These are phyloP conservation scores for Juncus effusus DNA, from an alignment of 176 grass and related monocot species.

Conservation along the genomic window DNA sequence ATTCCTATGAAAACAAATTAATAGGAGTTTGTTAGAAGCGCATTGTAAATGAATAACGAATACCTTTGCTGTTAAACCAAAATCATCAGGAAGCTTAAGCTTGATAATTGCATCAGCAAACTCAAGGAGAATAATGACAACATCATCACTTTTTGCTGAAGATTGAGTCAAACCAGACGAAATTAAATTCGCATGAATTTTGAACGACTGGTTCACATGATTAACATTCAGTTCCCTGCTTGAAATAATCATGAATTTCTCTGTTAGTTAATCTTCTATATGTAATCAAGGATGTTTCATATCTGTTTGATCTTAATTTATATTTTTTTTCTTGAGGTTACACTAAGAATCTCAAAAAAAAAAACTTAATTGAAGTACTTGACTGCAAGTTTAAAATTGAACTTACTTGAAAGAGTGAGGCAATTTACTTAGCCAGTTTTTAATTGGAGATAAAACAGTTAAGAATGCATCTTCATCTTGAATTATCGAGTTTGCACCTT, in stretches of 20 bases:
- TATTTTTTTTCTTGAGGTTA: background rate
- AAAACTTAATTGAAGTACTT: constrained; percentile 1
- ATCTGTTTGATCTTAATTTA: background rate
- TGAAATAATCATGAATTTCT: constrained; percentile 15
- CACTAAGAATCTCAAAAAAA: background rate
- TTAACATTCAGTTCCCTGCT: constrained; percentile 67
- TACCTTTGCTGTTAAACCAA: constrained; percentile 66
- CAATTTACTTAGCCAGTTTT: constrained; percentile 52
- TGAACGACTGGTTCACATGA: constrained; percentile 61
- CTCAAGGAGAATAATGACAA: constrained; percentile 55
- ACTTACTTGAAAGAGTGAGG: constrained; percentile 51
- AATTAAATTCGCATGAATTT: constrained; percentile 83
- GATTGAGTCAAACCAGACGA: constrained; percentile 50
- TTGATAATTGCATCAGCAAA: constrained; percentile 62
- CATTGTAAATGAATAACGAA: constrained; percentile 19
- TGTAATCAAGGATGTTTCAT: background rate
- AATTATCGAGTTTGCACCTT: constrained; percentile 66
- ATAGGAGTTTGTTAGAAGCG: background rate
- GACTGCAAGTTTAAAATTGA: no score
- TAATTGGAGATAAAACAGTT: constrained; percentile 59
- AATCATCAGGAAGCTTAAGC: constrained; percentile 59
- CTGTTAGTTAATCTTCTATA: background rate
- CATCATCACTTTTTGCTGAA: constrained; percentile 51
- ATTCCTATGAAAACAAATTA: constrained; percentile 6
- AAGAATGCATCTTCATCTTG: constrained; percentile 62